Conservation (phyloP, 805 yeast species). For the Ogataea trehalophila region DNA sequence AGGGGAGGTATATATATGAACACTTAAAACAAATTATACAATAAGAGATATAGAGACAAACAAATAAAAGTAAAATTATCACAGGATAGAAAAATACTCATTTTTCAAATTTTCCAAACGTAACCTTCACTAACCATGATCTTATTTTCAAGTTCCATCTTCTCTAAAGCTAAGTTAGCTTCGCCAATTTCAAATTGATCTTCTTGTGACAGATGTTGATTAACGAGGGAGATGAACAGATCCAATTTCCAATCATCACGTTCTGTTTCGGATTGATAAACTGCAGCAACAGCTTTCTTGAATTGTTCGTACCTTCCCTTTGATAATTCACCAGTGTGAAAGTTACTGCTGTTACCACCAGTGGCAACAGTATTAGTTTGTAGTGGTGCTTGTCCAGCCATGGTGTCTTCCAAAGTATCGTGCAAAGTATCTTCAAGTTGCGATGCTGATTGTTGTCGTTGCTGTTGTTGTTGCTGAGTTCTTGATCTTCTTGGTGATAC, state of each 20-base stretch:
- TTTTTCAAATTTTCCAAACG: conserved; percentile 38
- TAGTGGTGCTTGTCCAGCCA: conserved; percentile 5
- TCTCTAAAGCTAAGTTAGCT: conserved; percentile 38
- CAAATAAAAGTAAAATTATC: conserved; percentile 1
- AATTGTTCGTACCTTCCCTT: conserved; percentile 44
- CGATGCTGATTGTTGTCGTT: too few species aligned
- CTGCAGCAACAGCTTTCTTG: conserved; percentile 41
- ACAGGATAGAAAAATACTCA: not conserved
- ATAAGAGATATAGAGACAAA: not conserved
- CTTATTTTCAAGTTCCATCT: conserved; percentile 41
- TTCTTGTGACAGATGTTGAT: conserved; percentile 34
- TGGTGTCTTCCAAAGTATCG: conserved; percentile 1
- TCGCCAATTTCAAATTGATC: conserved; percentile 42
- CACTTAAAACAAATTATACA: not conserved
- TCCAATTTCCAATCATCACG: conserved; percentile 32
- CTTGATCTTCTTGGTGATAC: conserved; percentile 2
- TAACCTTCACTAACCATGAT: conserved; percentile 44
- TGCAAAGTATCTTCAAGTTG: conserved; percentile 2
- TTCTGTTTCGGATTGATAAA: conserved; percentile 34
- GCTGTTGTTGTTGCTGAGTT: not conserved
- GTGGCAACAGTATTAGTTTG: conserved; percentile 14
- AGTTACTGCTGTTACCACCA: conserved; percentile 11
- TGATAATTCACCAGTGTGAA: conserved; percentile 37
- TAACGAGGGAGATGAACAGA: conserved; percentile 20
- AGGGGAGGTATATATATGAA: not conserved